phyloP scores from a whole-genome alignment of 371 early-diverging fungal genomes.

The Rhizopus stolonifer region DNA sequence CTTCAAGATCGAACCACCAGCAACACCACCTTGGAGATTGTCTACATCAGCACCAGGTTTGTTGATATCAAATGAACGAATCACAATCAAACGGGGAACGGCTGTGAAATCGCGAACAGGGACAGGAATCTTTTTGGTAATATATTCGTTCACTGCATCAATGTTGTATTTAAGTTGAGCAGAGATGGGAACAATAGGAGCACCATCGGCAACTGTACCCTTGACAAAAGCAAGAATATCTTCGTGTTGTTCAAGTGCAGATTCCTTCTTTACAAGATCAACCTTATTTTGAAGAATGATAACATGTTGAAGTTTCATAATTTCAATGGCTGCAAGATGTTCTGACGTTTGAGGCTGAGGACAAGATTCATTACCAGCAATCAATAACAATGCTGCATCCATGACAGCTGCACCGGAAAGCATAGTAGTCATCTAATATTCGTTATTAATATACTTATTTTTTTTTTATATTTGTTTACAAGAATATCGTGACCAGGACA shows the following conservation, averaged over 20 bases:
- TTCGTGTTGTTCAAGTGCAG: slow-evolving; percentile 94
- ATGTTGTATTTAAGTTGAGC: slow-evolving; percentile 99
- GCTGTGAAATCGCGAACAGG: slow-evolving; percentile 95
- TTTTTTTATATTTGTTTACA: slow-evolving; percentile 12
- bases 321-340: slow-evolving; percentile 99
- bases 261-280: slow-evolving; percentile 96
- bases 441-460: neutral
- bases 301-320: slow-evolving; percentile 98
- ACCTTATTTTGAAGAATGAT: slow-evolving; percentile 99
- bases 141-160: slow-evolving; percentile 99
- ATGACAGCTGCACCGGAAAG: slow-evolving; percentile 99
- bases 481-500: slow-evolving; percentile 99
- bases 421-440: slow-evolving; percentile 98
- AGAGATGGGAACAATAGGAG: slow-evolving; percentile 99
- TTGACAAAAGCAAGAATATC: slow-evolving; percentile 95
- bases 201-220: slow-evolving; percentile 94
- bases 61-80: slow-evolving; percentile 99
- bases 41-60: slow-evolving; percentile 98
- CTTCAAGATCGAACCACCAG: slow-evolving; percentile 98
- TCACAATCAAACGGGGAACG: slow-evolving; percentile 96
- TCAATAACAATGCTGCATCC: slow-evolving; percentile 99
- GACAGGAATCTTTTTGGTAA: slow-evolving; percentile 97
- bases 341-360: slow-evolving; percentile 99
- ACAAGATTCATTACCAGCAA: slow-evolving; percentile 99
- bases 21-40: slow-evolving; percentile 99